Percentiles rank a stretch among this genome's conserved stretches.
phyloP scores from a whole-genome alignment of 306 rosid genomes.

The Rubus parviflorus region DNA sequence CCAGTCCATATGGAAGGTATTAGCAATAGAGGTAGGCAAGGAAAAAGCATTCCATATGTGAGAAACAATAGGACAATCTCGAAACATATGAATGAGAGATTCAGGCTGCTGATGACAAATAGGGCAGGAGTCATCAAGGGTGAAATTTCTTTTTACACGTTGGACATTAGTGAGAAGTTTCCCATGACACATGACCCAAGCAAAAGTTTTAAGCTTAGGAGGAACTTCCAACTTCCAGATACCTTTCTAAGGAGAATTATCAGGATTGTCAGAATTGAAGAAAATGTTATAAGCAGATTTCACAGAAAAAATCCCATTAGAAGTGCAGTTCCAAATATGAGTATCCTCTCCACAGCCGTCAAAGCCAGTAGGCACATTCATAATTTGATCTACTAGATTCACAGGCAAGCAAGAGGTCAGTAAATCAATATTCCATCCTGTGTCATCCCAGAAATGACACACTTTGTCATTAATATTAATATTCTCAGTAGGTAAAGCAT shows the following conservation, averaged over 20 bases:
- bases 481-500: not conserved
- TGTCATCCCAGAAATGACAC: not conserved
- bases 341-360: not conserved
- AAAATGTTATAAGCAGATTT: not conserved
- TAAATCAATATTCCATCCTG: not conserved
- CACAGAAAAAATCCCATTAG: not conserved
- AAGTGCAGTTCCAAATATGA: not conserved
- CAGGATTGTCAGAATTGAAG: too few relatives aligned
- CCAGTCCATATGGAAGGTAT: not conserved
- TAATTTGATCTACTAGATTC: fast-evolving
- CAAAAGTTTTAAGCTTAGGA: not conserved
- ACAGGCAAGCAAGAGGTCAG: not conserved
- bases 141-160: not conserved
- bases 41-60: not conserved
- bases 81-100: not conserved
- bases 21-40: not conserved
- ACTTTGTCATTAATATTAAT: not conserved
- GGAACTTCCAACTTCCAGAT: not conserved
- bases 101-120: not conserved
- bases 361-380: not conserved
- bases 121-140: not conserved
- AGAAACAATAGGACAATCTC: not conserved
- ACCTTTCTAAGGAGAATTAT: not conserved
- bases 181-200: not conserved
- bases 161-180: not conserved